A percentile compares a stretch with the other conserved stretches of the same genome.
These are phyloP conservation scores for Primulina huaijiensis DNA, from an alignment of 257 asterid genomes.

Conservation along the genomic window DNA sequence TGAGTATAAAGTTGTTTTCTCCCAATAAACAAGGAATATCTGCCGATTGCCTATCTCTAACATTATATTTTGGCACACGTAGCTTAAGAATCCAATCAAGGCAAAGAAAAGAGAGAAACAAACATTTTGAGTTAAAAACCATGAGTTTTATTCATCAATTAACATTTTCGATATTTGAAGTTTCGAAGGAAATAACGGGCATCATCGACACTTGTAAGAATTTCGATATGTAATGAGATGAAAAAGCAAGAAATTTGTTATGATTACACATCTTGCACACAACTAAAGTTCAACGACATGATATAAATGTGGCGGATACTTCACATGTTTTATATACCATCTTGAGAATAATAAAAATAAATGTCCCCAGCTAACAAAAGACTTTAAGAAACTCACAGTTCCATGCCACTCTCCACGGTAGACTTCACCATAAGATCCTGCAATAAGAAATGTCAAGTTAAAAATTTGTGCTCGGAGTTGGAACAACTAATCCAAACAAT, in stretches of 20 bases:
- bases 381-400: constrained; percentile 67
- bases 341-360: constrained; percentile 4
- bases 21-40: neutral
- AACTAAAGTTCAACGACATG: neutral
- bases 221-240: constrained; percentile 1
- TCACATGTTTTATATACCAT: neutral
- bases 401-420: constrained; percentile 98
- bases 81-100: neutral
- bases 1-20: neutral
- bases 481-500: constrained; percentile 23
- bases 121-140: neutral
- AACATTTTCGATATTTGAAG: neutral
- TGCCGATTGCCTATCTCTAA: neutral
- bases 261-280: constrained; percentile 8
- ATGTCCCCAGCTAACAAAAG: constrained; percentile 20
- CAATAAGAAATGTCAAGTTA: constrained; percentile 27
- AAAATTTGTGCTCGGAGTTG: constrained; percentile 9
- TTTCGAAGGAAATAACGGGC: constrained; percentile 2
- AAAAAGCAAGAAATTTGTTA: constrained; percentile 10
- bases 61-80: neutral
- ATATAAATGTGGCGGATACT: too few relatives aligned
- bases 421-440: constrained; percentile 98
- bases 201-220: constrained; percentile 11
- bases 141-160: neutral
- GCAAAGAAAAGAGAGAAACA: neutral